Conservation (phyloP, 306 rosid genomes). For the Gastrolobium bilobum region DNA sequence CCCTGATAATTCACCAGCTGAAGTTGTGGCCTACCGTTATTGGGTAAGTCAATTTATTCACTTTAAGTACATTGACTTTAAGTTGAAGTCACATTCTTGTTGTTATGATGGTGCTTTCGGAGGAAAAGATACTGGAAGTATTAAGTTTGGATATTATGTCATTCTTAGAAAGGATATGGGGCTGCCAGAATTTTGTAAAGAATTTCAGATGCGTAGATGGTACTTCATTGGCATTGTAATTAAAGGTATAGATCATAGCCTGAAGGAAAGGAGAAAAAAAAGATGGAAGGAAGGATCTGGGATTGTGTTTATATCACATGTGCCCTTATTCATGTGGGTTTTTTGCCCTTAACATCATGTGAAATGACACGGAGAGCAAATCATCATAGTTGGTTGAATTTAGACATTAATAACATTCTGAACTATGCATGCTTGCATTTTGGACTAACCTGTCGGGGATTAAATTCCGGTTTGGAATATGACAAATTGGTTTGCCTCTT, state of each 20-base stretch:
- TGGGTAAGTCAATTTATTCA: slow-evolving; percentile 79
- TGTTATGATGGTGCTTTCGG: slow-evolving; percentile 34
- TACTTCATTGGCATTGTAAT: slow-evolving; percentile 18
- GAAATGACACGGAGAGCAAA: slow-evolving; percentile 43
- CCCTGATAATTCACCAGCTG: slow-evolving; percentile 85
- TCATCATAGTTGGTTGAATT: slow-evolving; percentile 43
- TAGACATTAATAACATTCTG: slow-evolving; percentile 16
- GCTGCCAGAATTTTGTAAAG: slow-evolving; percentile 32
- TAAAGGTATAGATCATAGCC: slow-evolving; percentile 36
- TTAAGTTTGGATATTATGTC: slow-evolving; percentile 36
- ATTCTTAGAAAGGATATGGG: slow-evolving; percentile 39
- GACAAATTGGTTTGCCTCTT: slow-evolving; percentile 22
- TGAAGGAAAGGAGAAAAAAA: slow-evolving; percentile 34
- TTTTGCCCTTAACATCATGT: slow-evolving; percentile 42
- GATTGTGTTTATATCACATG: slow-evolving; percentile 43
- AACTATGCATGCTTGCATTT: slow-evolving; percentile 27
- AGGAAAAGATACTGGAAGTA: slow-evolving; percentile 35
- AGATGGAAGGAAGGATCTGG: slow-evolving; percentile 25
- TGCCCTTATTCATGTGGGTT: slow-evolving; percentile 52
- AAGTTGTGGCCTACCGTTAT: slow-evolving; percentile 89
- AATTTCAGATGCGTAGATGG: slow-evolving; percentile 37
- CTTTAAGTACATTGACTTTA: slow-evolving; percentile 43
- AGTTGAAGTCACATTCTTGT: slow-evolving; percentile 48
- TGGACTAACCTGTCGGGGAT: slow-evolving; percentile 25
- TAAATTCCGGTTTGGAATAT: slow-evolving; percentile 19